A percentile compares a stretch with the other conserved stretches of the same genome.
Evolutionary conservation across 2,329 filamentous ascomycete species (phyloP).

Genomic region (Albophoma yamanashiensis): DNA sequence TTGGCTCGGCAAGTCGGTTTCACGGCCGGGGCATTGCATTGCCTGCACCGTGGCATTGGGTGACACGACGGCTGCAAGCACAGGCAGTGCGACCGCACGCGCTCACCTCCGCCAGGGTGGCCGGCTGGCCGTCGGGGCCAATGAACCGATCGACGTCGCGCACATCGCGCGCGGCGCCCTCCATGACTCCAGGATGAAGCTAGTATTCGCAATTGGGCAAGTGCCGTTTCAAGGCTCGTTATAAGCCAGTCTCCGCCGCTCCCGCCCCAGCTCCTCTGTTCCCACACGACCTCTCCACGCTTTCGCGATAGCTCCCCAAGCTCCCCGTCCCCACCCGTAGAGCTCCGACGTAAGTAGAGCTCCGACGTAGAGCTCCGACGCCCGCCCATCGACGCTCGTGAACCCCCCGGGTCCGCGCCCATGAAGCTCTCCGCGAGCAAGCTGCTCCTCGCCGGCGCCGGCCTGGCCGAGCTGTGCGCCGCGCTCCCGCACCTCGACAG

Average conservation of each 20-base stretch:
- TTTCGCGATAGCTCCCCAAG: not conserved
- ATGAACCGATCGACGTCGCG: not conserved
- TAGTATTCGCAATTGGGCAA: not conserved
- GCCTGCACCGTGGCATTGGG: not conserved
- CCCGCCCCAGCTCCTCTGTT: not conserved
- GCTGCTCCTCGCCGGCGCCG: slow-evolving; percentile 15
- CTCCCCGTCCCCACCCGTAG: not conserved
- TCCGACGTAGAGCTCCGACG: not conserved
- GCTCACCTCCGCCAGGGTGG: not conserved
- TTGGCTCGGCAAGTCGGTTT: slow-evolving; percentile 5
- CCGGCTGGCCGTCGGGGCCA: not conserved
- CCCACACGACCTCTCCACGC: not conserved
- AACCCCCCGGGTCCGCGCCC: not conserved
- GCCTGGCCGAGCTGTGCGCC: slow-evolving; percentile 7
- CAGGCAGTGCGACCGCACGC: not conserved
- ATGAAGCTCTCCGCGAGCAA: slow-evolving; percentile 16
- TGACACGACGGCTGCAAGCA: not conserved
- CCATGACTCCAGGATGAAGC: not conserved
- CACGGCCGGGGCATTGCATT: not conserved
- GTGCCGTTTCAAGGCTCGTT: not conserved
- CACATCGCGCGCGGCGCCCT: not conserved
- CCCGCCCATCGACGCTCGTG: not conserved
- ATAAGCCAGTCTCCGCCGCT: not conserved
- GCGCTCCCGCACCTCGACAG: slow-evolving; percentile 32
- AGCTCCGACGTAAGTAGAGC: not conserved